Percentiles rank a stretch among this genome's conserved stretches.
phyloP scores from a whole-genome alignment of 495 filamentous ascomycete genomes.

The Penicillium cinerascens region DNA sequence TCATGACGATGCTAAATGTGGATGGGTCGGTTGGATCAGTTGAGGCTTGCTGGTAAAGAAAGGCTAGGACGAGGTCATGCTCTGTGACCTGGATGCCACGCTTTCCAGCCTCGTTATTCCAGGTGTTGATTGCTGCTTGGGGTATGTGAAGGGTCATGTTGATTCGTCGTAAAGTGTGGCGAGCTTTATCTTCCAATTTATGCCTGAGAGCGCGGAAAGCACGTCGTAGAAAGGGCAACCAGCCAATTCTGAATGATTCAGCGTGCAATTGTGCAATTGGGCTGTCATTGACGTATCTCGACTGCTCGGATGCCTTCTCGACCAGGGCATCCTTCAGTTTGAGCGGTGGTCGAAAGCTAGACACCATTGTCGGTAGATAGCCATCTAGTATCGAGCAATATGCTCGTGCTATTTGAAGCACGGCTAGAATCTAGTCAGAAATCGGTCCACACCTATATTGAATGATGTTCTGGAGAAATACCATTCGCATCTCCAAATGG shows the following conservation, averaged over 20 bases:
- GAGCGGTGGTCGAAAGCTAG: neutral
- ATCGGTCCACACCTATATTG: neutral
- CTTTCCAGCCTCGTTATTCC: neutral
- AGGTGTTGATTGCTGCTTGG: neutral
- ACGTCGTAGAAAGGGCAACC: neutral
- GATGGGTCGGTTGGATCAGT: neutral
- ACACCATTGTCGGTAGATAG: neutral
- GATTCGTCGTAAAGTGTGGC: neutral
- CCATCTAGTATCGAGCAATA: neutral
- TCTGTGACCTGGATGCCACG: neutral
- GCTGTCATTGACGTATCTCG: neutral
- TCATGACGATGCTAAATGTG: neutral
- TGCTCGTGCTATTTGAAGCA: neutral
- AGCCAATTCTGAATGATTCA: neutral
- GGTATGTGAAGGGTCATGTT: neutral
- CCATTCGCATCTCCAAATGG: neutral
- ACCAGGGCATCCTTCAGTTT: neutral
- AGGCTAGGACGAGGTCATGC: neutral
- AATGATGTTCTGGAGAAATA: neutral
- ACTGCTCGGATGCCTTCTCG: neutral
- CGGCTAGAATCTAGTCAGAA: neutral
- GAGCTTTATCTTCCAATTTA: neutral
- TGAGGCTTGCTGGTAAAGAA: neutral
- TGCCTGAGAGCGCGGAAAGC: neutral
- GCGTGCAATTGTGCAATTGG: neutral